These are phyloP conservation scores for Suhomyces terraborum DNA, from an alignment of 1,139 yeast genomes.

Conservation along the genomic window DNA sequence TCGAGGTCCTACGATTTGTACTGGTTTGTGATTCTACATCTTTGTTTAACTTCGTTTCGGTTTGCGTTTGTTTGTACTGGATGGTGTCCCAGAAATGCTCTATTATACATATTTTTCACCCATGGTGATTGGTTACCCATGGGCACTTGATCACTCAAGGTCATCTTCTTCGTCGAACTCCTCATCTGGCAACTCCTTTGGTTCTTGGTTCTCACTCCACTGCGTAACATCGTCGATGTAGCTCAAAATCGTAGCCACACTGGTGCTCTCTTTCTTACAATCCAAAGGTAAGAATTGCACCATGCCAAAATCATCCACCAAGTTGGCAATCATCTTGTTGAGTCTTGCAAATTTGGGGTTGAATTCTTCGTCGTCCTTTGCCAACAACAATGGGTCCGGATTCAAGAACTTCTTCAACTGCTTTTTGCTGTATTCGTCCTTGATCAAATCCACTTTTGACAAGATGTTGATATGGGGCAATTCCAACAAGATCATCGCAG, in stretches of 20 bases:
- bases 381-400: slow-evolving; percentile 82
- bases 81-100: neutral
- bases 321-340: slow-evolving; percentile 79
- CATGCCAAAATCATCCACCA: slow-evolving; percentile 98
- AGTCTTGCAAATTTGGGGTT: slow-evolving; percentile 78
- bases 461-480: slow-evolving; percentile 91
- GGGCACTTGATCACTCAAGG: too few species aligned
- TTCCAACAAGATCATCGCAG: slow-evolving; percentile 93
- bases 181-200: slow-evolving; percentile 72
- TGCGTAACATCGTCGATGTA: slow-evolving; percentile 96
- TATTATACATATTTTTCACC: neutral
- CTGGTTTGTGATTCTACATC: too few species aligned
- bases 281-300: slow-evolving; percentile 93
- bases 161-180: slow-evolving; percentile 10
- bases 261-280: slow-evolving; percentile 72
- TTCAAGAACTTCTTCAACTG: slow-evolving; percentile 82
- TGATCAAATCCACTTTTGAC: slow-evolving; percentile 82
- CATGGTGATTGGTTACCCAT: too few species aligned
- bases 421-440: slow-evolving; percentile 69
- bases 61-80: neutral
- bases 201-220: slow-evolving; percentile 96
- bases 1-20: too few species aligned
- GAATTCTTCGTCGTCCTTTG: slow-evolving; percentile 37
- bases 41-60: too few species aligned
- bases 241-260: slow-evolving; percentile 80